A percentile compares a stretch with the other conserved stretches of the same genome.
Conservation (phyloP, 2,329 filamentous ascomycete genomes). For the Gnomoniopsis sp. region DNA sequence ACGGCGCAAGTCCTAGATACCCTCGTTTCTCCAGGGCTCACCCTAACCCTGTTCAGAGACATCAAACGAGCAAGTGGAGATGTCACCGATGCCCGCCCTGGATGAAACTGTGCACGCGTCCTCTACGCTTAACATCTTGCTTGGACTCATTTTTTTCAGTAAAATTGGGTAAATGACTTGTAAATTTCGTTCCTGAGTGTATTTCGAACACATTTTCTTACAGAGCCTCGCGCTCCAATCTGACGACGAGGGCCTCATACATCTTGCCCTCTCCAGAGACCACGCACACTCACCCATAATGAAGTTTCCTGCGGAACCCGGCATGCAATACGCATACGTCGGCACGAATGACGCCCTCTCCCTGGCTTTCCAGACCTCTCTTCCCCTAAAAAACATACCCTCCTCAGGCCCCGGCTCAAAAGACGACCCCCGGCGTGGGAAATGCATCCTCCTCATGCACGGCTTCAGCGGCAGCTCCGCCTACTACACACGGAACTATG, state of each 20-base stretch:
- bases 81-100: background rate
- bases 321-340: constrained; percentile 27
- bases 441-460: constrained; percentile 35
- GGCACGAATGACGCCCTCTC: constrained; percentile 31
- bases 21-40: background rate
- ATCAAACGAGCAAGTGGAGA: background rate
- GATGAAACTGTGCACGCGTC: background rate
- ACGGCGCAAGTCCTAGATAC: background rate
- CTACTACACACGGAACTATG: constrained; percentile 35
- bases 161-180: too few species aligned
- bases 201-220: too few species aligned
- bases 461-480: constrained; percentile 38
- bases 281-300: background rate
- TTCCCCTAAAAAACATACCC: constrained; percentile 22
- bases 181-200: too few species aligned
- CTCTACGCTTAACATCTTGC: background rate
- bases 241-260: background rate
- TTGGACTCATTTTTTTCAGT: background rate
- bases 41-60: constrained; percentile 1
- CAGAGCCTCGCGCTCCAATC: background rate
- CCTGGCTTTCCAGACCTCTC: constrained; percentile 34
- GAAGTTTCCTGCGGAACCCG: constrained; percentile 15
- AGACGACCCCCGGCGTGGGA: constrained; percentile 17
- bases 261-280: background rate
- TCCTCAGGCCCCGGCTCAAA: constrained; percentile 3